Evolutionary conservation across 164 flowering plant genomes (phyloP).

Genomic region (Houttuynia cordata): DNA sequence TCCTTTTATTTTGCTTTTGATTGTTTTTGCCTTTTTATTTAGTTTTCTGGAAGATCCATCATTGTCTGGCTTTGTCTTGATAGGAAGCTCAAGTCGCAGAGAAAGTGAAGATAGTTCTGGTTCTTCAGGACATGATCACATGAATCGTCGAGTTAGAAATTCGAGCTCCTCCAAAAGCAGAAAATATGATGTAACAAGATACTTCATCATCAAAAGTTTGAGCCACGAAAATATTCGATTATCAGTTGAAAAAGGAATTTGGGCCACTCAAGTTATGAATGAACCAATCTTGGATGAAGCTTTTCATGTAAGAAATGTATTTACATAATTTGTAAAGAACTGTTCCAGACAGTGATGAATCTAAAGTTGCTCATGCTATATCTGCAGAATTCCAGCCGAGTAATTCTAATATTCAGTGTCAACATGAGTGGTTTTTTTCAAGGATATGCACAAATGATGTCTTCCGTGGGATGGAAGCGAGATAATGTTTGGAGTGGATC

Average conservation of each 20-base stretch:
- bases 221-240: constrained; percentile 68
- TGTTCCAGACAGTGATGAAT: constrained; percentile 8
- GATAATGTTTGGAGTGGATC: constrained; percentile 78
- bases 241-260: constrained; percentile 72
- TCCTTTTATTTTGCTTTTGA: no score
- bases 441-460: constrained; percentile 95
- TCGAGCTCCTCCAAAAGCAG: constrained; percentile 18
- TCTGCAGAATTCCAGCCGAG: constrained; percentile 73
- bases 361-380: constrained; percentile 15
- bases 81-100: constrained; percentile 5
- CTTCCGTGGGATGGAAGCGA: constrained; percentile 83
- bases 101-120: constrained; percentile 26
- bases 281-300: constrained; percentile 87
- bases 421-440: constrained; percentile 97
- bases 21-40: no score
- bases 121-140: constrained; percentile 17
- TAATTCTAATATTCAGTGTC: constrained; percentile 87
- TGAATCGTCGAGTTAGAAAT: constrained; percentile 14
- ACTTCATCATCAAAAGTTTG: constrained; percentile 87
- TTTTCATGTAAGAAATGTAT: constrained; percentile 51
- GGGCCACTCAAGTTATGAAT: constrained; percentile 98
- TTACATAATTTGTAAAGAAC: neutral
- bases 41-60: no score
- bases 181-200: constrained; percentile 41
- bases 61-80: no score